These are phyloP conservation scores for Juncus inflexus DNA, from an alignment of 176 grass and related monocot species.

Conservation along the genomic window DNA sequence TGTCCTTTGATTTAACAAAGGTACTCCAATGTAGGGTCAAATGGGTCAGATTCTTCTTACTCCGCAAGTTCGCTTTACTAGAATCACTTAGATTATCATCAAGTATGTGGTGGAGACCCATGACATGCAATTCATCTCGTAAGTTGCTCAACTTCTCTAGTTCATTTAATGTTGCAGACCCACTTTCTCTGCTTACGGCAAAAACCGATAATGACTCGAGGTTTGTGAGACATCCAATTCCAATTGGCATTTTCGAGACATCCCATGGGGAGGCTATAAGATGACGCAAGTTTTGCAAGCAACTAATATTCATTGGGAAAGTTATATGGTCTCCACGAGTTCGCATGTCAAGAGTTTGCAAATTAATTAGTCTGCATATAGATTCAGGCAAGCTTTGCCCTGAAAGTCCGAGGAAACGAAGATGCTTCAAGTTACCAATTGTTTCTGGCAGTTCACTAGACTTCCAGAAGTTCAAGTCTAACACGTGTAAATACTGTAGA, in stretches of 20 bases:
- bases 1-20: neutral
- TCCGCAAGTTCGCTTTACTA: neutral
- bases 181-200: slow-evolving; percentile 13
- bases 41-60: slow-evolving; percentile 12
- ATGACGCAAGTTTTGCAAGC: slow-evolving; percentile 31
- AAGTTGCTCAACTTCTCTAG: slow-evolving; percentile 11
- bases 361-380: slow-evolving; percentile 37
- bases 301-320: slow-evolving; percentile 24
- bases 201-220: slow-evolving; percentile 17
- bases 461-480: slow-evolving; percentile 27
- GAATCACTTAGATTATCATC: neutral
- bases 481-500: slow-evolving; percentile 1
- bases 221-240: slow-evolving; percentile 18
- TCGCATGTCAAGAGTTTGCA: slow-evolving; percentile 29
- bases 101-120: slow-evolving; percentile 13
- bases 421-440: slow-evolving; percentile 38
- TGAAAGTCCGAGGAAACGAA: slow-evolving; percentile 40
- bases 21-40: slow-evolving; percentile 13
- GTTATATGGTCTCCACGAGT: slow-evolving; percentile 5
- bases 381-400: slow-evolving; percentile 23
- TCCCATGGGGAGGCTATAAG: slow-evolving; percentile 29
- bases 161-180: slow-evolving; percentile 16
- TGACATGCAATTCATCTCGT: slow-evolving; percentile 8
- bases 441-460: slow-evolving; percentile 12
- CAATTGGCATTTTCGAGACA: slow-evolving; percentile 17